These are phyloP conservation scores for Phytopythium cucurbitacearum DNA, from an alignment of 352 stramenopile genomes.

Conservation along the genomic window DNA sequence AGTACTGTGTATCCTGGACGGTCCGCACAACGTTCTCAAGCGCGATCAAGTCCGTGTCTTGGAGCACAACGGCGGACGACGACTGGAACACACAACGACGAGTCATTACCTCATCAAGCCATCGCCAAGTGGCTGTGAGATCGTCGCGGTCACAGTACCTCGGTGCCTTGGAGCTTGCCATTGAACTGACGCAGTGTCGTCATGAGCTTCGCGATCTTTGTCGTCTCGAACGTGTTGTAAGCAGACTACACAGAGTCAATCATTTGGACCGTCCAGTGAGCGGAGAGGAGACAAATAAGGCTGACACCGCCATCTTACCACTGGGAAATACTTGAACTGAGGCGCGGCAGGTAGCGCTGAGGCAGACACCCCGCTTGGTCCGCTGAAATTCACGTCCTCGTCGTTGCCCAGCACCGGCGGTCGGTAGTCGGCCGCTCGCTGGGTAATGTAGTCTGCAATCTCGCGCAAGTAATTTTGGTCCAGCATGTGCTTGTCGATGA, in stretches of 20 bases:
- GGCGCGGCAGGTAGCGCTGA: conserved; percentile 6
- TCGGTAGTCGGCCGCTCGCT: conserved; percentile 80
- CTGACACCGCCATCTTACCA: conserved; percentile 19
- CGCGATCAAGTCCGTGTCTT: conserved; percentile 43
- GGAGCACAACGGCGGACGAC: conserved; percentile 18
- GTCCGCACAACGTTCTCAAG: conserved; percentile 58
- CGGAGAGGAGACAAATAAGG: conserved; percentile 5
- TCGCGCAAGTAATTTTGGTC: conserved; percentile 90
- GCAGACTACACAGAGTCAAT: conserved; percentile 33
- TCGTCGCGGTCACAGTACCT: conserved; percentile 30
- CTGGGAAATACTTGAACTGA: conserved; percentile 68
- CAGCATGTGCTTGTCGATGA: conserved; percentile 96
- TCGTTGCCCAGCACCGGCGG: conserved; percentile 59
- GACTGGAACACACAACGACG: conserved; percentile 1
- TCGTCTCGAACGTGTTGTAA: conserved; percentile 92
- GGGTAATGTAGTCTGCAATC: conserved; percentile 96
- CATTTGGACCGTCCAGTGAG: conserved; percentile 33
- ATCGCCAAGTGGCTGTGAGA: not conserved
- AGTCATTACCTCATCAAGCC: conserved; percentile 1
- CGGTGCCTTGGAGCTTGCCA: conserved; percentile 48
- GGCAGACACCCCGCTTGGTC: conserved; percentile 1
- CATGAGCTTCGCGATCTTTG: conserved; percentile 90
- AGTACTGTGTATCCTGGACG: conserved; percentile 83
- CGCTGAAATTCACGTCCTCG: conserved; percentile 18
- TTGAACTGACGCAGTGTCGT: conserved; percentile 91